phyloP scores from a whole-genome alignment of 2,329 filamentous ascomycete genomes.

The Colletotrichum sp. region DNA sequence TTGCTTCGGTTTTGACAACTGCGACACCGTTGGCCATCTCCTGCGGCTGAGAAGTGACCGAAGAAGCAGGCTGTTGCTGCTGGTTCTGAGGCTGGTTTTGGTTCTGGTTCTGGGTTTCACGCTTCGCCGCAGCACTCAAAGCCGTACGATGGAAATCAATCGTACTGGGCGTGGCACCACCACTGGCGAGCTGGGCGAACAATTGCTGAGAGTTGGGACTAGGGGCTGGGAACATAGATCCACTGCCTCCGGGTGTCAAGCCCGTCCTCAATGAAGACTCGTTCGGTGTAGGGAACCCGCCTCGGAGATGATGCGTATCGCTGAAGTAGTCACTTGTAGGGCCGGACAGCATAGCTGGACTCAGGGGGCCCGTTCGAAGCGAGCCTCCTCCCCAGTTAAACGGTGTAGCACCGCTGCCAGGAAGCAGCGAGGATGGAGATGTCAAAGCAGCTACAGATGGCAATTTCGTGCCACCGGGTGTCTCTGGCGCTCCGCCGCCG shows the following conservation, averaged over 20 bases:
- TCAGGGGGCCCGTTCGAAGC: constrained; percentile 88
- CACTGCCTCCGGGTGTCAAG: constrained; percentile 90
- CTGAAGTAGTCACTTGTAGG: constrained; percentile 87
- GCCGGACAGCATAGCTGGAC: constrained; percentile 95
- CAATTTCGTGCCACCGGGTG: constrained; percentile 81
- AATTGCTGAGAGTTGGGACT: constrained; percentile 82
- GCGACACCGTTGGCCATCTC: constrained; percentile 42
- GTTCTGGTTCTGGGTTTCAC: constrained; percentile 54
- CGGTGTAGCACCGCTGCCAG: constrained; percentile 73
- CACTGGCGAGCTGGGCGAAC: constrained; percentile 78
- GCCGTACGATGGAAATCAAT: constrained; percentile 95
- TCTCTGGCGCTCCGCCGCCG: constrained; percentile 71
- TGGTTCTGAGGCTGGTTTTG: constrained; percentile 27
- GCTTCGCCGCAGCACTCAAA: constrained; percentile 76
- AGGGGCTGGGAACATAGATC: constrained; percentile 94
- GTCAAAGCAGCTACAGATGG: constrained; percentile 91
- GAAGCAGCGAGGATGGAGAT: constrained; percentile 82
- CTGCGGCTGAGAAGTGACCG: constrained; percentile 27
- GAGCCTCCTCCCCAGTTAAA: constrained; percentile 86
- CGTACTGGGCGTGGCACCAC: constrained; percentile 86
- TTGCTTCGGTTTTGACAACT: constrained; percentile 52
- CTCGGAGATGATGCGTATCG: constrained; percentile 77
- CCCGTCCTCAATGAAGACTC: constrained; percentile 93
- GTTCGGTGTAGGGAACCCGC: constrained; percentile 93
- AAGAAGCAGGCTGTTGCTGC: constrained; percentile 23